Percentiles rank a stretch among this genome's conserved stretches.
Evolutionary conservation across 108 stramenopile genomes (phyloP).

Genomic region (Stephanodiscus triporus): DNA sequence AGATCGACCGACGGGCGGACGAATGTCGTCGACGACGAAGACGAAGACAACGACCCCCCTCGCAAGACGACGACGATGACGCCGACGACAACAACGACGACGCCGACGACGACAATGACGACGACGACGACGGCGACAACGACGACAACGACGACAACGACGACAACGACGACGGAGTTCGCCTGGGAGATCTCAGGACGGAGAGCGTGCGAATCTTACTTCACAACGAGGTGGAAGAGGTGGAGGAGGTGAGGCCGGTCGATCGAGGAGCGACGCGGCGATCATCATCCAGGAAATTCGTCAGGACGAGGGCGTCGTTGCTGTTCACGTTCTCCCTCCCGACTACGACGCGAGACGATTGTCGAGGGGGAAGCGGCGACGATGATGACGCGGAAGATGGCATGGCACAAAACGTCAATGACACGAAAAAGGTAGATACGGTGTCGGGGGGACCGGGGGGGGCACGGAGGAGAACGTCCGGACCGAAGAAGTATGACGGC

Average conservation of each 20-base stretch:
- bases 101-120: no score
- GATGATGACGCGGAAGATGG: no score
- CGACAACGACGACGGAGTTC: not conserved
- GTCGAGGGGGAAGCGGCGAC: not conserved
- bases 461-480: no score
- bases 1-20: conserved; percentile 22
- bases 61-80: no score
- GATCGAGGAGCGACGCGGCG: not conserved
- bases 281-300: not conserved
- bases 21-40: no score
- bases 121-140: no score
- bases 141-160: no score
- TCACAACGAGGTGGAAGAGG: not conserved
- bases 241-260: not conserved
- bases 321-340: conserved; percentile 61
- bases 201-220: conserved; percentile 35
- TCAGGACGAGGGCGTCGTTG: conserved; percentile 31
- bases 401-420: no score
- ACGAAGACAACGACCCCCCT: no score
- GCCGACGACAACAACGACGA: no score
- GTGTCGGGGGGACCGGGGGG: no score
- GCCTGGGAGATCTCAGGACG: conserved; percentile 38
- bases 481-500: not conserved
- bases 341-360: not conserved
- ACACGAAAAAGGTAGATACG: no score